Conservation (phyloP, 495 filamentous ascomycete species). For the Glutinoglossum americanum region DNA sequence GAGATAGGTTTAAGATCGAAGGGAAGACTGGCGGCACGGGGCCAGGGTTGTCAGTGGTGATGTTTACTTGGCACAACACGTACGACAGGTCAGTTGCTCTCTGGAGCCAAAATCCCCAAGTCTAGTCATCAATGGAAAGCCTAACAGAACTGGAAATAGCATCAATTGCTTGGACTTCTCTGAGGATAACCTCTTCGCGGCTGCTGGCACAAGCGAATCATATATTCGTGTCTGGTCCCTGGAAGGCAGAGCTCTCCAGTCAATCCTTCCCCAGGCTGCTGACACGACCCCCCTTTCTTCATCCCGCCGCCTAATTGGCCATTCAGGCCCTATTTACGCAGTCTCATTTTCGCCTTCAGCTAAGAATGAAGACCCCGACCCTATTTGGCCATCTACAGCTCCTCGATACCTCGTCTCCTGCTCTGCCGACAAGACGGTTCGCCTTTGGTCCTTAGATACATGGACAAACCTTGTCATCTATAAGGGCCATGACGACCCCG, state of each 20-base stretch:
- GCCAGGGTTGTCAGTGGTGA: conserved; percentile 63
- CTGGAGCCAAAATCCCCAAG: neutral
- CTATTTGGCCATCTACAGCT: conserved; percentile 33
- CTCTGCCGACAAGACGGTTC: conserved; percentile 67
- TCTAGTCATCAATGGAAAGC: conserved; percentile 6
- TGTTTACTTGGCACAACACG: conserved; percentile 97
- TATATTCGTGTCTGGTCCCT: conserved; percentile 88
- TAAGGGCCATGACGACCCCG: conserved; percentile 69
- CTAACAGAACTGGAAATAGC: conserved; percentile 20
- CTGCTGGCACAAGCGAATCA: conserved; percentile 73
- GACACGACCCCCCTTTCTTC: conserved; percentile 25
- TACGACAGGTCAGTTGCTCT: conserved; percentile 45
- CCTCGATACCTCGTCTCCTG: conserved; percentile 63
- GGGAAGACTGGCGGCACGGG: conserved; percentile 60
- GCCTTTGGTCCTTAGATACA: conserved; percentile 78
- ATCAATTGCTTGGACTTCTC: conserved; percentile 88
- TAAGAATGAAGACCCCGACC: conserved; percentile 24
- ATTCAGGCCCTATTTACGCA: conserved; percentile 70
- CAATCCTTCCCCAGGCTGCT: conserved; percentile 21
- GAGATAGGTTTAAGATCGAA: conserved; percentile 71
- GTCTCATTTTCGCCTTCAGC: conserved; percentile 78
- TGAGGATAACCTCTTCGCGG: conserved; percentile 62
- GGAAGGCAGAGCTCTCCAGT: conserved; percentile 46
- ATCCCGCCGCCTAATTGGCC: conserved; percentile 70
- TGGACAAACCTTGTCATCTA: conserved; percentile 85